phyloP scores from a whole-genome alignment of 345 rosid genomes.

The Citrus trifoliata region DNA sequence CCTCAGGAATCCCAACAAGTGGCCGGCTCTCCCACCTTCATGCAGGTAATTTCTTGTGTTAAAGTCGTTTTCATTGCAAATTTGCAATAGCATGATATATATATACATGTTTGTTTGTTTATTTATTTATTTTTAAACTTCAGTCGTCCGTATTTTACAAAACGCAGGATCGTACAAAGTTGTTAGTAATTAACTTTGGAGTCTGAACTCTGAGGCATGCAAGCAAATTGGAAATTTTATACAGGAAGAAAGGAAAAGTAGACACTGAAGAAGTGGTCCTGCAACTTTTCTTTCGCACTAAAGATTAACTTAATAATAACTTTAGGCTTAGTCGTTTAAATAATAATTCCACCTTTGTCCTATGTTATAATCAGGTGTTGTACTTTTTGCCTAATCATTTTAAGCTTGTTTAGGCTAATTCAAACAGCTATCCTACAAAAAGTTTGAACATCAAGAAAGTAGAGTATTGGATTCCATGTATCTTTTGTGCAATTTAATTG shows the following conservation, averaged over 20 bases:
- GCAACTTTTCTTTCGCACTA: too few species aligned
- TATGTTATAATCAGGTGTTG: not conserved
- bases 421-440: not conserved
- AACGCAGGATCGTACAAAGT: too few species aligned
- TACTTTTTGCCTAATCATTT: not conserved
- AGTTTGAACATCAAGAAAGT: not conserved
- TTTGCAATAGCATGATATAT: too few species aligned
- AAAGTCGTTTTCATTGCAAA: too few species aligned
- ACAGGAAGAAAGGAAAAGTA: not conserved
- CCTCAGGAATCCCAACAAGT: constrained; percentile 49
- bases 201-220: not conserved
- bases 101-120: too few species aligned
- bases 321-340: too few species aligned
- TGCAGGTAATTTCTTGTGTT: constrained; percentile 44
- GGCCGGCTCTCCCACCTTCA: constrained; percentile 70
- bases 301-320: not conserved
- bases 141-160: too few species aligned
- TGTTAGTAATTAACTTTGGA: too few species aligned
- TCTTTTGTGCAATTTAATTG: not conserved
- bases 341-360: not conserved
- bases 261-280: not conserved
- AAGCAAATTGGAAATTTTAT: not conserved
- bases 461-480: not conserved
- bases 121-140: too few species aligned
- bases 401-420: not conserved